Evolutionary conservation across 768 basidiomycete species (phyloP), one percentile per base, ranked within the genome.

Genomic region (Serendipita vermifera): DNA sequence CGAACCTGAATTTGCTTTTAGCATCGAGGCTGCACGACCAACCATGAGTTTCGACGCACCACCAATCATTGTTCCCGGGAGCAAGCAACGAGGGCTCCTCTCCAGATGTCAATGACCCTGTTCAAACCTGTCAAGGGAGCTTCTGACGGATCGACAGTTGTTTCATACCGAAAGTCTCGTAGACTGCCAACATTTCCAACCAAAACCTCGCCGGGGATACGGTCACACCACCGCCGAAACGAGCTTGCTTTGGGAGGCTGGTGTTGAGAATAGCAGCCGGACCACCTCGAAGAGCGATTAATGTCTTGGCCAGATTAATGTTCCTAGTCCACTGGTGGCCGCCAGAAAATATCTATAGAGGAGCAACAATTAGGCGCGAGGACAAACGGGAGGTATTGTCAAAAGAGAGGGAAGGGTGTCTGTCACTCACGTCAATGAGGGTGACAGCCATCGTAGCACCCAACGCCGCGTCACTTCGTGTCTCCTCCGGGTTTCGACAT

Each of bases 101-200:
- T 9, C 71, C 67, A 31, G 62, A 67, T 4, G 69, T 68, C 35
- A 73, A 58, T 59, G 69, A 72, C 3, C 69, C 69, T 71, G 58
- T n/a, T 29, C 20, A 5, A 41, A n/a, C 26, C 39, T 13, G 40
- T 58, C 58, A 58, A 58, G 59, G 36, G 55, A 38, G 57, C 48
- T 33, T 54, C 32, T 55, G 15, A 38, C 29, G 17, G 55, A 29
- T 27, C n/a, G n/a, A n/a, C n/a, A n/a, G n/a, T n/a, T n/a, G n/a
- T n/a, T n/a, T 54, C 64, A 59, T 56, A 70, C 70, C 69, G 60
- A 73, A 70, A 14, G 68, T 68, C 55, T 74, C 72, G 58, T 72
- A 73, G 36, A 73, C 68, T 5, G 72, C 69, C 46, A 75, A 62
- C 56, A 72, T 71, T 65, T 75, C 74, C 59, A 73, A 62, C 57